phyloP scores from a whole-genome alignment of 495 filamentous ascomycete genomes.

The Paragyromitra xinjiangensis region DNA sequence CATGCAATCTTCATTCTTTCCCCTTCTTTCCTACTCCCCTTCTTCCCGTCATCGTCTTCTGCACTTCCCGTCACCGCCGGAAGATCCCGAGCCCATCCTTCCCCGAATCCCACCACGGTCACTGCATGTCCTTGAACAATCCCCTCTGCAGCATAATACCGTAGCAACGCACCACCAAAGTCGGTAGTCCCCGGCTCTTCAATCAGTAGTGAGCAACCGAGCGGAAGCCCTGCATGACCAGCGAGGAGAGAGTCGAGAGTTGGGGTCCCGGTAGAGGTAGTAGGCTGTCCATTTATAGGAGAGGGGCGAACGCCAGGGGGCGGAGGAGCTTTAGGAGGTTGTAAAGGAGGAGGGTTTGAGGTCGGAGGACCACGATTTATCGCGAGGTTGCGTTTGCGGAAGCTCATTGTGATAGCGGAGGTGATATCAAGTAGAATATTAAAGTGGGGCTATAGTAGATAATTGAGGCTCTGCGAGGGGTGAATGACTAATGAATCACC shows the following conservation, averaged over 20 bases:
- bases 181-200: constrained; percentile 95
- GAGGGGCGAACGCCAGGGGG: constrained; percentile 82
- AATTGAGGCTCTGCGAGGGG: constrained; percentile 23
- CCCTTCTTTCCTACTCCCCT: constrained; percentile 58
- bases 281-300: constrained; percentile 83
- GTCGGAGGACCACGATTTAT: constrained; percentile 63
- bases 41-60: constrained; percentile 60
- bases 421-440: not conserved
- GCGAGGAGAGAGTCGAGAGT: constrained; percentile 86
- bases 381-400: constrained; percentile 85
- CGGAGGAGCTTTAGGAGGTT: constrained; percentile 59
- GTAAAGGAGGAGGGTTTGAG: constrained; percentile 50
- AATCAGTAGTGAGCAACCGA: constrained; percentile 82
- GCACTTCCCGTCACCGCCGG: constrained; percentile 68
- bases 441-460: not conserved
- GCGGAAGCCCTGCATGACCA: constrained; percentile 84
- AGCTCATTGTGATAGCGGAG: constrained; percentile 72
- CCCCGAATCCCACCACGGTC: constrained; percentile 80
- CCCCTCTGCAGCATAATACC: constrained; percentile 93
- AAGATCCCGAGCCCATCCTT: constrained; percentile 81
- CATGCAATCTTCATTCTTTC: constrained; percentile 99
- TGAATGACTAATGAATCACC: not conserved
- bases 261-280: constrained; percentile 87
- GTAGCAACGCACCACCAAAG: constrained; percentile 82
- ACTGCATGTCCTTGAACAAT: constrained; percentile 89